Evolutionary conservation across 2,329 filamentous ascomycete species (phyloP).

Genomic region (Myriosclerotinia duriaeana): DNA sequence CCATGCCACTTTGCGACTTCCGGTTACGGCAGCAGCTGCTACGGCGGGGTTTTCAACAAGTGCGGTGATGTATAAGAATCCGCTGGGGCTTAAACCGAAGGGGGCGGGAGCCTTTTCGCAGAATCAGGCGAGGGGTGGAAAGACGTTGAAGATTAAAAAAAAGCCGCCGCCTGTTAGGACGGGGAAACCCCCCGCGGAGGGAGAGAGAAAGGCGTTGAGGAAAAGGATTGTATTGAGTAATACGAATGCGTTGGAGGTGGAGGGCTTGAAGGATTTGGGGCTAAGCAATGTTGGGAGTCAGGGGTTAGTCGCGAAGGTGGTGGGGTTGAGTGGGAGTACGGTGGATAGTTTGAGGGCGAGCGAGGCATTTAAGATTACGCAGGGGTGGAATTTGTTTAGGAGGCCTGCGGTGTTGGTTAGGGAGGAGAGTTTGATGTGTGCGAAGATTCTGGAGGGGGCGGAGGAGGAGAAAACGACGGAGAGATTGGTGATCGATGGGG

Average conservation of each 20-base stretch:
- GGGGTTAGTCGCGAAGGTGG: slow-evolving; percentile 59
- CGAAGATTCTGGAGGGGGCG: slow-evolving; percentile 59
- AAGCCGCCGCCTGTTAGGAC: slow-evolving; percentile 40
- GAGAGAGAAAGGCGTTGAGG: slow-evolving; percentile 82
- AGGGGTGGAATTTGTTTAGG: slow-evolving; percentile 85
- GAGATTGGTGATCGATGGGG: slow-evolving; percentile 70
- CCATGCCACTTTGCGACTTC: slow-evolving; percentile 39
- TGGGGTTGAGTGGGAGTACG: slow-evolving; percentile 65
- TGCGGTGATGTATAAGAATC: slow-evolving; percentile 32
- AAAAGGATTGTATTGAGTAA: slow-evolving; percentile 93
- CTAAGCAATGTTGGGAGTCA: slow-evolving; percentile 56
- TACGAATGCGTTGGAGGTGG: slow-evolving; percentile 81
- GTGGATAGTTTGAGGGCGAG: slow-evolving; percentile 80
- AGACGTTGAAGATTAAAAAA: slow-evolving; percentile 49
- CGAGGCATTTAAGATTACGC: slow-evolving; percentile 87
- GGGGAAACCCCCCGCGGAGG: slow-evolving; percentile 60
- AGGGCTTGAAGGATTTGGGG: slow-evolving; percentile 62
- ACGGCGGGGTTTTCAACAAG: slow-evolving; percentile 34
- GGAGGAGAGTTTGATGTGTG: slow-evolving; percentile 72
- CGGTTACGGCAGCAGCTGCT: slow-evolving; percentile 35
- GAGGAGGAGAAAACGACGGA: slow-evolving; percentile 54
- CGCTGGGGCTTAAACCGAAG: slow-evolving; percentile 14
- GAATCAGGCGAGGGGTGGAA: slow-evolving; percentile 28
- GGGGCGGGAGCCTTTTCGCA: slow-evolving; percentile 15
- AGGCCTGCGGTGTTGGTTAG: slow-evolving; percentile 77